A percentile compares a stretch with the other conserved stretches of the same genome.
Conservation (phyloP, 148 eudicot species). For the Linanthus parryae region DNA sequence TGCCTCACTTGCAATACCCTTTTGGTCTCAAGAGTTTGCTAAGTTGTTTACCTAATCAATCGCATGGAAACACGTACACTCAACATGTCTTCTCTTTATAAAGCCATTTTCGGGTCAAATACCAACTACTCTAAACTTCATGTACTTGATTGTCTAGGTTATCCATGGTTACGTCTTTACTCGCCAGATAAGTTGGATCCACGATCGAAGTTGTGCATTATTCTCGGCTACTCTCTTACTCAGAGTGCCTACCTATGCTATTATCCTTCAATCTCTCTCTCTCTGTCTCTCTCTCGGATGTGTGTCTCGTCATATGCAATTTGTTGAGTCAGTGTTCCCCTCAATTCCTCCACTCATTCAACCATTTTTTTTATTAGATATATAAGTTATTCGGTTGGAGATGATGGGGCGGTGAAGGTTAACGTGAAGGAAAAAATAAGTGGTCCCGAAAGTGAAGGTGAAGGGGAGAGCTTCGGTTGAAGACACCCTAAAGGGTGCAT, state of each 20-base stretch:
- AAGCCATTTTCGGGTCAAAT: not conserved
- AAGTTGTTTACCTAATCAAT: not conserved
- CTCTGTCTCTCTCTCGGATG: not conserved
- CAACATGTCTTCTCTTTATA: not conserved
- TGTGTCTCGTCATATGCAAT: too few species aligned
- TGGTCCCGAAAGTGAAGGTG: too few species aligned
- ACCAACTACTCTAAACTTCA: not conserved
- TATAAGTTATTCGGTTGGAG: too few species aligned
- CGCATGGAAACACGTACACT: not conserved
- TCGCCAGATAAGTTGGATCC: not conserved
- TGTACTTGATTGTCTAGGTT: not conserved
- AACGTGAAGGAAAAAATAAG: too few species aligned
- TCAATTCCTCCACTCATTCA: not conserved
- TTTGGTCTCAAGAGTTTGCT: not conserved
- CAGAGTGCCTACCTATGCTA: slow-evolving; percentile 3
- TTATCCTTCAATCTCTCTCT: too few species aligned
- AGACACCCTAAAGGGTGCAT: too few species aligned
- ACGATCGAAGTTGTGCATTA: not conserved
- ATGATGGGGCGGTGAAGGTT: too few species aligned
- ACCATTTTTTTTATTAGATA: too few species aligned
- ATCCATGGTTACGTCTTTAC: slow-evolving; percentile 1
- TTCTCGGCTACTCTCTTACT: not conserved
- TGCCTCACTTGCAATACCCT: not conserved
- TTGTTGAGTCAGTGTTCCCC: too few species aligned
- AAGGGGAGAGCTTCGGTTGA: too few species aligned